phyloP scores from a whole-genome alignment of 2,329 filamentous ascomycete genomes.

The Paecilomyces variotii region DNA sequence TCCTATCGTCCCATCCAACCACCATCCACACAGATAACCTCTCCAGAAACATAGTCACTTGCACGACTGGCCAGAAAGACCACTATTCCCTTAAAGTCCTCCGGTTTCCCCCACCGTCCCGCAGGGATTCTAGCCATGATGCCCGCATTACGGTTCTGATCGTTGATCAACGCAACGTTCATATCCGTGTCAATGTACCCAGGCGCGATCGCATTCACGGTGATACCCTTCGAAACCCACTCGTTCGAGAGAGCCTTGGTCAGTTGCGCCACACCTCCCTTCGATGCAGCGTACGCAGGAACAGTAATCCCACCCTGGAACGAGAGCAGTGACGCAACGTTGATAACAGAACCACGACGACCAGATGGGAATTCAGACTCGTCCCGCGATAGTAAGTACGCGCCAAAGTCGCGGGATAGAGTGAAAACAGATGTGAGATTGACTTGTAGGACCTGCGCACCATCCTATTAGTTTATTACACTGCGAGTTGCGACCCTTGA shows the following conservation, averaged over 20 bases:
- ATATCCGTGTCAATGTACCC: slow-evolving; percentile 93
- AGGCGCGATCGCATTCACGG: slow-evolving; percentile 80
- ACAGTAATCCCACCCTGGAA: slow-evolving; percentile 87
- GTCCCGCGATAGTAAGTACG: slow-evolving; percentile 22
- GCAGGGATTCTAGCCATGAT: slow-evolving; percentile 78
- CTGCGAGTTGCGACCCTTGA: not conserved
- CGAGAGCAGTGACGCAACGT: slow-evolving; percentile 70
- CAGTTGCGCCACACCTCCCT: slow-evolving; percentile 76
- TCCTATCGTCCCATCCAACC: slow-evolving; percentile 81
- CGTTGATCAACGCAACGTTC: slow-evolving; percentile 73
- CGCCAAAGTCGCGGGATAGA: slow-evolving; percentile 28
- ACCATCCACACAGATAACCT: slow-evolving; percentile 76
- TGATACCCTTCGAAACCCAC: slow-evolving; percentile 72
- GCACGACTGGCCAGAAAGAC: slow-evolving; percentile 70
- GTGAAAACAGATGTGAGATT: slow-evolving; percentile 79
- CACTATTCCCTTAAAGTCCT: slow-evolving; percentile 79
- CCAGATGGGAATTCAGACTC: slow-evolving; percentile 20
- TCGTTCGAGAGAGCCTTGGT: slow-evolving; percentile 82
- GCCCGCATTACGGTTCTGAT: slow-evolving; percentile 59
- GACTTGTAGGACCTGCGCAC: slow-evolving; percentile 64
- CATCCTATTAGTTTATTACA: not conserved
- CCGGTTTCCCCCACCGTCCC: slow-evolving; percentile 71
- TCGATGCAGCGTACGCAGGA: slow-evolving; percentile 77
- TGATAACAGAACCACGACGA: slow-evolving; percentile 55
- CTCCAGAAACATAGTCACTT: slow-evolving; percentile 75